Percentiles rank a stretch among this genome's conserved stretches.
These are phyloP conservation scores for Chenopodium formosanum DNA, from an alignment of 148 eudicot genomes.

Conservation along the genomic window DNA sequence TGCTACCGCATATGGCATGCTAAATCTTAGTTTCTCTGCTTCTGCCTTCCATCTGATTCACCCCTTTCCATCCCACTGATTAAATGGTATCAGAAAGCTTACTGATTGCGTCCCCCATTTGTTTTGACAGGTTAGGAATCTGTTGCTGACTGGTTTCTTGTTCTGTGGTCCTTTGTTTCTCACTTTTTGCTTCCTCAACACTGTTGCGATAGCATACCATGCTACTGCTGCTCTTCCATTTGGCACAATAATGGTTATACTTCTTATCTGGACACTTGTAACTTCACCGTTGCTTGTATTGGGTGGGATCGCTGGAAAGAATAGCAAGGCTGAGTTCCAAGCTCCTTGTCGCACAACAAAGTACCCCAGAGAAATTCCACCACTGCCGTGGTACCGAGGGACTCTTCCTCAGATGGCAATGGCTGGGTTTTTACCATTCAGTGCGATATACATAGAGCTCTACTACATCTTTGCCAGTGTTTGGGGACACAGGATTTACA, in stretches of 20 bases:
- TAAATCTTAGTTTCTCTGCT: not conserved
- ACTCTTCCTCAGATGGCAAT: constrained; percentile 43
- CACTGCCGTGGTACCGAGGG: constrained; percentile 34
- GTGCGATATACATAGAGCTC: constrained; percentile 38
- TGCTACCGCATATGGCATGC: not conserved
- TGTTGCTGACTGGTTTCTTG: constrained; percentile 35
- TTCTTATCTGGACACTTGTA: constrained; percentile 40
- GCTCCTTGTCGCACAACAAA: constrained; percentile 41
- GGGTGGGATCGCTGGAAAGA: constrained; percentile 45
- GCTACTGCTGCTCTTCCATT: constrained; percentile 43
- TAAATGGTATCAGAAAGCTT: not conserved
- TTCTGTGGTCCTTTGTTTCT: constrained; percentile 39
- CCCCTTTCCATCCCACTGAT: not conserved
- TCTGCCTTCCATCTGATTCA: not conserved
- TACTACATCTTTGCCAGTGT: constrained; percentile 45
- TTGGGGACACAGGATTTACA: constrained; percentile 44
- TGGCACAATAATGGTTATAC: constrained; percentile 38
- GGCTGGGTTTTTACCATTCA: constrained; percentile 42
- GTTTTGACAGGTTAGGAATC: constrained; percentile 35
- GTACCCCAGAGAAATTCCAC: constrained; percentile 37
- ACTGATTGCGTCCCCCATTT: constrained; percentile 7
- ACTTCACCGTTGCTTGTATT: constrained; percentile 36
- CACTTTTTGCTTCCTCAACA: constrained; percentile 42
- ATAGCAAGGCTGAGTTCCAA: constrained; percentile 42
- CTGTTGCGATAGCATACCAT: constrained; percentile 38